Evolutionary conservation across 108 stramenopile genomes (phyloP).

Genomic region (Tribonema minus): DNA sequence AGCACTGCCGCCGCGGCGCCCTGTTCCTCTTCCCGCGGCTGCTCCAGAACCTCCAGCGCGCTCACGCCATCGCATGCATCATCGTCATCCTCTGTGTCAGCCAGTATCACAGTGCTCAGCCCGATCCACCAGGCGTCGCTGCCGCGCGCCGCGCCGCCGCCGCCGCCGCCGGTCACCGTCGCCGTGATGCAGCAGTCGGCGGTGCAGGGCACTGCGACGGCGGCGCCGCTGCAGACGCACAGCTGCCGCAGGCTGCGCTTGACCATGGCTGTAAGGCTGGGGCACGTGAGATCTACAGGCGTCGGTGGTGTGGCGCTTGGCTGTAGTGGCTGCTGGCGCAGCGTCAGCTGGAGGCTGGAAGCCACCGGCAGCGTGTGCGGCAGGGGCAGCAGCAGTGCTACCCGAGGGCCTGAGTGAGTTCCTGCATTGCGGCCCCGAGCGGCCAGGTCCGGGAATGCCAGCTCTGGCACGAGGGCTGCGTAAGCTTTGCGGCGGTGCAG

Average conservation of each 20-base stretch:
- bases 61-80: not conserved
- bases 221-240: slow-evolving; percentile 4
- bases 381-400: too few relatives aligned
- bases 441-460: too few relatives aligned
- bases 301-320: too few relatives aligned
- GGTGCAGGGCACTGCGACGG: not conserved
- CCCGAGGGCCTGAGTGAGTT: too few relatives aligned
- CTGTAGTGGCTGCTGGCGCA: too few relatives aligned
- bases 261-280: slow-evolving; percentile 1
- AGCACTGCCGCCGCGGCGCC: not conserved
- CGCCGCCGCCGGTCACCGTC: too few relatives aligned
- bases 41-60: not conserved
- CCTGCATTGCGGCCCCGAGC: too few relatives aligned
- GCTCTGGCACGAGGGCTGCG: too few relatives aligned
- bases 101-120: not conserved
- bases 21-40: not conserved
- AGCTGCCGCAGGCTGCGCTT: slow-evolving; percentile 12
- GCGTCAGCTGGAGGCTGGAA: too few relatives aligned
- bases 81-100: not conserved
- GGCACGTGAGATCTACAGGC: too few relatives aligned
- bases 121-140: not conserved
- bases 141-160: not conserved
- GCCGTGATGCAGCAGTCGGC: not conserved
- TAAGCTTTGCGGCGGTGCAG: too few relatives aligned
- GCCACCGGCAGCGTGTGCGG: too few relatives aligned